phyloP scores from a whole-genome alignment of 805 yeast species.

The Hanseniaspora pseudoguilliermondii region DNA sequence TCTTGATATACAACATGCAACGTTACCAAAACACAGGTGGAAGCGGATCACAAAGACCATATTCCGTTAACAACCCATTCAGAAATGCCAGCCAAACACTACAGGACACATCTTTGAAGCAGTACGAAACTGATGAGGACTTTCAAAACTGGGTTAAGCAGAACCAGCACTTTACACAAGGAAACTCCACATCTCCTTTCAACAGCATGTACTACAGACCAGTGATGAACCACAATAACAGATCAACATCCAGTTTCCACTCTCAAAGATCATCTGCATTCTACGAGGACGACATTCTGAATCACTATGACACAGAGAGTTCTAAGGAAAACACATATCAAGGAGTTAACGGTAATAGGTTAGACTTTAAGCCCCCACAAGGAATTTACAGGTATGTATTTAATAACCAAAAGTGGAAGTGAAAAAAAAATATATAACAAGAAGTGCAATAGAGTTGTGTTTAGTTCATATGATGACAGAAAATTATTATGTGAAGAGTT shows the following conservation, averaged over 20 bases:
- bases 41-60: constrained; percentile 26
- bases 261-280: constrained; percentile 11
- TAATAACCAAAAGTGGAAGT: background rate
- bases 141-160: constrained; percentile 51
- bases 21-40: constrained; percentile 17
- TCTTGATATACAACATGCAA: background rate
- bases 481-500: no score
- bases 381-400: constrained; percentile 12
- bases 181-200: background rate
- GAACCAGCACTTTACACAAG: constrained; percentile 15
- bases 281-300: constrained; percentile 12
- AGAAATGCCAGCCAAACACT: constrained; percentile 34
- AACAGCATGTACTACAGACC: constrained; percentile 15
- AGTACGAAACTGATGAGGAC: constrained; percentile 25
- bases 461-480: no score
- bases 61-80: constrained; percentile 65
- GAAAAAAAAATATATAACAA: background rate
- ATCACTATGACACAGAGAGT: constrained; percentile 3
- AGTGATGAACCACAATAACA: constrained; percentile 3
- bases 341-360: background rate
- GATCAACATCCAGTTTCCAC: constrained; percentile 14
- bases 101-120: constrained; percentile 22
- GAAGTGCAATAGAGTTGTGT: background rate
- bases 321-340: background rate
- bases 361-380: constrained; percentile 9